A percentile compares a stretch with the other conserved stretches of the same genome.
phyloP scores from a whole-genome alignment of 139 green algal genomes.

The Chlamydomonas incerta region DNA sequence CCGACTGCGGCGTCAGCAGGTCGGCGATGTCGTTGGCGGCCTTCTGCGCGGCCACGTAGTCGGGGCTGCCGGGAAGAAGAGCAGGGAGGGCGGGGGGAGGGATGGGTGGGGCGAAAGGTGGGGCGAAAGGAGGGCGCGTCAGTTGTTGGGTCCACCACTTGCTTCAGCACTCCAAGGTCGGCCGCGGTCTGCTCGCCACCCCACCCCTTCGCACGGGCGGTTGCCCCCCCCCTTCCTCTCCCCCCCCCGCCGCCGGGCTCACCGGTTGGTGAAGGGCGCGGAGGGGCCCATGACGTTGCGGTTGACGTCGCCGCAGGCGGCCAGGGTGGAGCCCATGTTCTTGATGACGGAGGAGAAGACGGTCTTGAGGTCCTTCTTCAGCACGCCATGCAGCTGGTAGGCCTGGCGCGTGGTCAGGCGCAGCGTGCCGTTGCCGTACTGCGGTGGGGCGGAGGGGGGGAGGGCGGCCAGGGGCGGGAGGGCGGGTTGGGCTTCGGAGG shows the following conservation, averaged over 20 bases:
- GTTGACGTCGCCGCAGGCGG: conserved; percentile 98
- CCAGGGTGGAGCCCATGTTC: conserved; percentile 98
- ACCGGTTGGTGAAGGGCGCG: conserved; percentile 79
- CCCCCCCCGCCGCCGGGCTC: no score
- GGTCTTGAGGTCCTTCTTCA: conserved; percentile 98
- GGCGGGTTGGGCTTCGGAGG: no score
- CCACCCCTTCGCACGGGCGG: no score
- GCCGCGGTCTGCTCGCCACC: no score
- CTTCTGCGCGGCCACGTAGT: conserved; percentile 91
- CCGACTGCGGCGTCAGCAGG: conserved; percentile 89
- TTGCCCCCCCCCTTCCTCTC: no score
- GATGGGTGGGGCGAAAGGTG: no score
- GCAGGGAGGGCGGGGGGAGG: no score
- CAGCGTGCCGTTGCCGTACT: conserved; percentile 98
- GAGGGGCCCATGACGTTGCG: conserved; percentile 92
- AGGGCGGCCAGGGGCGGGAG: background rate
- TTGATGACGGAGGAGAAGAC: conserved; percentile 98
- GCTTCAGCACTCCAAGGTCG: no score
- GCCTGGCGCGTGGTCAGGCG: conserved; percentile 98
- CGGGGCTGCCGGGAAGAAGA: conserved; percentile 55
- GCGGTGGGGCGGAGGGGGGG: conserved; percentile 22
- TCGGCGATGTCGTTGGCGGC: conserved; percentile 83
- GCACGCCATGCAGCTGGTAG: conserved; percentile 98
- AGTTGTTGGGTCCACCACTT: no score
- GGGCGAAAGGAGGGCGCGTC: no score